Evolutionary conservation across 1,139 yeast species (phyloP).

Genomic region (Scheffersomyces parashehatae): DNA sequence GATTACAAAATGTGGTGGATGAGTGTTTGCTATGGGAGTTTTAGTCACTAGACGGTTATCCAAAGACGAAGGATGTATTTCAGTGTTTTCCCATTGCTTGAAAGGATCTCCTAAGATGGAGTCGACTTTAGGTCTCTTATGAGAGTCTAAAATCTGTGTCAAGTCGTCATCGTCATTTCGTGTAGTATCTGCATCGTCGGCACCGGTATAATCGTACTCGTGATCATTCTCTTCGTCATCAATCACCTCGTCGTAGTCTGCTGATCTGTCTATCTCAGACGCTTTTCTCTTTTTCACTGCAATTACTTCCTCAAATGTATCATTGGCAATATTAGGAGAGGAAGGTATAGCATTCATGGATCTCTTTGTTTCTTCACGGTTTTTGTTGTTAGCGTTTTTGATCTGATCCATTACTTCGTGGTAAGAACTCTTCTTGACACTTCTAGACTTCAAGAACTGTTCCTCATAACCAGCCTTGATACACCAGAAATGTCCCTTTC

Average conservation of each 20-base stretch:
- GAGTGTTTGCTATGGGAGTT: conserved; percentile 13
- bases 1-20: conserved; percentile 29
- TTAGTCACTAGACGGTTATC: neutral
- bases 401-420: conserved; percentile 51
- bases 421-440: conserved; percentile 45
- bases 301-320: conserved; percentile 2
- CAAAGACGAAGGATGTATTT: conserved; percentile 1
- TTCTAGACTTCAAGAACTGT: conserved; percentile 71
- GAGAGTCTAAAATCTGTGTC: conserved; percentile 10
- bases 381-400: conserved; percentile 10
- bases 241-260: conserved; percentile 7
- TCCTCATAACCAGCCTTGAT: conserved; percentile 81
- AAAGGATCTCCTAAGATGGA: conserved; percentile 13
- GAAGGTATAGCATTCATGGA: conserved; percentile 34
- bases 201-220: conserved; percentile 4
- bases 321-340: conserved; percentile 28
- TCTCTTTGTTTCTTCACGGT: conserved; percentile 13
- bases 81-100: conserved; percentile 7
- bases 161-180: conserved; percentile 8
- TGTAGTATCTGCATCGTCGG: conserved; percentile 5
- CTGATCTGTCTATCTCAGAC: conserved; percentile 6
- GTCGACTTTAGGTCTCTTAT: conserved; percentile 16
- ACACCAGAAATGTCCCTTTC: conserved; percentile 97
- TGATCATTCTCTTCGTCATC: conserved; percentile 6
- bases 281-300: conserved; percentile 4